These are phyloP conservation scores for Chlorella sp. DNA, from an alignment of 139 green algal genomes.

Conservation along the genomic window DNA sequence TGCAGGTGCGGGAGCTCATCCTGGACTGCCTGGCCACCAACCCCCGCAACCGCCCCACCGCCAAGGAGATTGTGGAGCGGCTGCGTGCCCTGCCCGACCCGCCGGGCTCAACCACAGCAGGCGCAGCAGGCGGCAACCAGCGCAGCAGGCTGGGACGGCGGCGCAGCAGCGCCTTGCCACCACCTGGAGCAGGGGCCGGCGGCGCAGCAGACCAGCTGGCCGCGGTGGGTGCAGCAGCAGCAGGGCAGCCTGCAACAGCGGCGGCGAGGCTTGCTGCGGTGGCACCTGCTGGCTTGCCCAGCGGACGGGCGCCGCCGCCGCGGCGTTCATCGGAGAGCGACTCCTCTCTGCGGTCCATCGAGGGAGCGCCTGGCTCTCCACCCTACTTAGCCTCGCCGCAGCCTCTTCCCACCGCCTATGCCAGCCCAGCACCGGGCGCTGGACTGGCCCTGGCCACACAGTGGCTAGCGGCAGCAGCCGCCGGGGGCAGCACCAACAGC, in stretches of 20 bases:
- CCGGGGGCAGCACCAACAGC: not conserved
- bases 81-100: conserved; percentile 17
- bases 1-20: conserved; percentile 21
- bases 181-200: not conserved
- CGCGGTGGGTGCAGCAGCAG: not conserved
- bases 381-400: not conserved
- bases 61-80: conserved; percentile 36
- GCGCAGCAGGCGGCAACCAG: not conserved
- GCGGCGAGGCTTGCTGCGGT: not conserved
- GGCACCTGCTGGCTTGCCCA: not conserved
- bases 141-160: not conserved
- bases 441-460: not conserved
- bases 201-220: not conserved
- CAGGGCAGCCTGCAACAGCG: not conserved
- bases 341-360: not conserved
- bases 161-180: not conserved
- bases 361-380: not conserved
- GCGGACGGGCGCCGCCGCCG: not conserved
- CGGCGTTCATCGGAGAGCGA: not conserved
- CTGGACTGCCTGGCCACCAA: conserved; percentile 28
- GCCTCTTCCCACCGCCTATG: not conserved
- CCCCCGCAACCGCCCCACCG: conserved; percentile 38
- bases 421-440: not conserved
- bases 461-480: not conserved
- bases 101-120: not conserved